A percentile compares a stretch with the other conserved stretches of the same genome.
These are phyloP conservation scores for Cucurbita argyrosperma DNA, from an alignment of 306 rosid genomes.

Conservation along the genomic window DNA sequence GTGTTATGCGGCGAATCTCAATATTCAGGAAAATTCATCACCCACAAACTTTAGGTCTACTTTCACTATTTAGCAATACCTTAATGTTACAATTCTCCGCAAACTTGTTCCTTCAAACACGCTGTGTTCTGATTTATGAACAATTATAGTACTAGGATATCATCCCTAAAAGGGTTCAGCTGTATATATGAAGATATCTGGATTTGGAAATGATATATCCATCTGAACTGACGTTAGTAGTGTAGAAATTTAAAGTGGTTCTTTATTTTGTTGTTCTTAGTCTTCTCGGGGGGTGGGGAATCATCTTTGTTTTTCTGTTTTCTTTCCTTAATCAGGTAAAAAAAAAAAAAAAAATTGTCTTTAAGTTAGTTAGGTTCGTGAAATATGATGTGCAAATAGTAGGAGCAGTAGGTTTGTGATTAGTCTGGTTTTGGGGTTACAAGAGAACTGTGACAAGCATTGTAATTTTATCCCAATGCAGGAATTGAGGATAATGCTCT, in stretches of 20 bases:
- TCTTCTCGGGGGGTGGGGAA: not conserved
- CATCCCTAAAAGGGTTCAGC: not conserved
- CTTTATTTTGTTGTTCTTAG: not conserved
- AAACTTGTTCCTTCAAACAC: not conserved
- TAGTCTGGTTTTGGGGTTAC: not conserved
- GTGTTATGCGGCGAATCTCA: not conserved
- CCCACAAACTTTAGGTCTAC: not conserved
- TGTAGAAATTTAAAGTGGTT: not conserved
- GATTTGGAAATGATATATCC: not conserved
- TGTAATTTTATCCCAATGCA: slow-evolving; percentile 21
- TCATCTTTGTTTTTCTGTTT: not conserved
- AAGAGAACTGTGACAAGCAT: not conserved
- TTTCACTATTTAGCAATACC: not conserved
- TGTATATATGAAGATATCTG: not conserved
- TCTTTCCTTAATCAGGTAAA: not conserved
- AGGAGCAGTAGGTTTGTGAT: not conserved
- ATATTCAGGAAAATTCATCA: not conserved
- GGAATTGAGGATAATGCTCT: slow-evolving; percentile 81
- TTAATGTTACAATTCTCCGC: not conserved
- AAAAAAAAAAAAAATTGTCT: not conserved
- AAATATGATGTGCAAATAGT: not conserved
- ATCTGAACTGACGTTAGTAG: not conserved
- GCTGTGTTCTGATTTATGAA: not conserved
- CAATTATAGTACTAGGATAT: not conserved
- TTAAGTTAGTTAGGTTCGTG: not conserved